Base-by-base conservation (phyloP, 169 alveolate species). In the Plasmodium vinckei region DNA sequence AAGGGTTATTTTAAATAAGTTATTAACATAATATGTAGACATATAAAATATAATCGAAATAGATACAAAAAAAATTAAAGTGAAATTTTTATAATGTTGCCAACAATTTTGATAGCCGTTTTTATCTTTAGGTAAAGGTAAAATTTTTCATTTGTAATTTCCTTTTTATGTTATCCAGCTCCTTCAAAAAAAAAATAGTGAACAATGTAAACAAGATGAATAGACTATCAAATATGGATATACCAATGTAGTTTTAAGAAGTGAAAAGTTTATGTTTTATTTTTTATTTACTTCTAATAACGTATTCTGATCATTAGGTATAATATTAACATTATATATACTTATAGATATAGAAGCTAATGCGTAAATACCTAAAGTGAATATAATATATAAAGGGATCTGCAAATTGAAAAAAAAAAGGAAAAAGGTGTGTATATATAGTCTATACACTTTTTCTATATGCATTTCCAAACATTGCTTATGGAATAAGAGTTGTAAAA, bases 301-400 rank as follows among this genome's bases (percentile, higher is more conserved):
- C 15, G 33, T 72, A 51, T 64, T 71, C 9, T 79, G 82, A 21
- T 64, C 89, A 79, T 79, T 65, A 47, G 82, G 89, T 23, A 79
- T 60, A 33, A 54, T 79, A 79, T 79, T 79, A 56, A 79, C 65
- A 56, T 79, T 79, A 21, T 79, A 79, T 17, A 79, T 17, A n/a
- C 82, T 64, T 65, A 79, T 67, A 9, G 89, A 65, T 79, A 79
- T 79, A 15, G 72, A 79, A 9, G 67, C 44, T 42, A 54, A 23
- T 12, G 82, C 89, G 49, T 79, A 79, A 15, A 39, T 9, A 15
- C 64, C 46, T 33, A 79, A 53, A 6, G 63, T 56, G 68, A 21
- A 27, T 65, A 79, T 42, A 46, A 79, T 72, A 39, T 79, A 79
- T 19, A 67, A 33, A 12, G 89, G 89, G 33, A 79, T 79, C 89